These are phyloP conservation scores for Candida tropicalis DNA, from an alignment of 1,139 yeast species.

Conservation along the genomic window DNA sequence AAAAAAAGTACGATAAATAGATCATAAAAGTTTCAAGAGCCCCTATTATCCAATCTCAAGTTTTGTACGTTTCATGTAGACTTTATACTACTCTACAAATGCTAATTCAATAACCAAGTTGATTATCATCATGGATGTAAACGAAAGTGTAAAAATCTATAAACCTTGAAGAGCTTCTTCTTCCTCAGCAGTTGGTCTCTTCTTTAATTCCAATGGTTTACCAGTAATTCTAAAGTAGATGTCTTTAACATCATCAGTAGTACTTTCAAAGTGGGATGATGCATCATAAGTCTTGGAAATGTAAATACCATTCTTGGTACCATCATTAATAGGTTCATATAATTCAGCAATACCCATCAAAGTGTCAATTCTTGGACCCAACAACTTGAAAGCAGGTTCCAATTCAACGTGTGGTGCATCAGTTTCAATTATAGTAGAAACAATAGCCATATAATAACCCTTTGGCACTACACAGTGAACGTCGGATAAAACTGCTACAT, in stretches of 20 bases:
- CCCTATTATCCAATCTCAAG: not conserved
- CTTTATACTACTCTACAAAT: too few relatives aligned
- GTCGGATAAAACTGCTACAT: slow-evolving; percentile 87
- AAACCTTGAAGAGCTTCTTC: slow-evolving; percentile 47
- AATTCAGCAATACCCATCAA: slow-evolving; percentile 94
- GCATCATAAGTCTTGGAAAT: slow-evolving; percentile 92
- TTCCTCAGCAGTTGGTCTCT: slow-evolving; percentile 67
- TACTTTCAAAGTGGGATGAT: slow-evolving; percentile 91
- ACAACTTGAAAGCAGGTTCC: slow-evolving; percentile 90
- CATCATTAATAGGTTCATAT: slow-evolving; percentile 86
- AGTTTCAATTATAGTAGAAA: slow-evolving; percentile 93
- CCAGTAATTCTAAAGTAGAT: slow-evolving; percentile 91
- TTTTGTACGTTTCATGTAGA: too few relatives aligned
- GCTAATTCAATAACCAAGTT: too few relatives aligned
- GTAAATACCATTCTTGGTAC: slow-evolving; percentile 75
- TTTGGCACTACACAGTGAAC: slow-evolving; percentile 91
- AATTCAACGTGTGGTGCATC: slow-evolving; percentile 90
- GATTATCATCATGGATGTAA: too few relatives aligned
- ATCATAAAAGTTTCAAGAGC: slow-evolving; percentile 1
- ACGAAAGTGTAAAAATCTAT: slow-evolving; percentile 8
- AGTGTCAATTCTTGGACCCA: slow-evolving; percentile 80
- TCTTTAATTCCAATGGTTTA: slow-evolving; percentile 83
- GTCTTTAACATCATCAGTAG: slow-evolving; percentile 96
- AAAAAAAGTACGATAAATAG: not conserved
- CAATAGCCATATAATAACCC: slow-evolving; percentile 90